Evolutionary conservation across 2,329 filamentous ascomycete species (phyloP), one percentile per base, ranked within the genome.

Genomic region (Monilinia vaccinii-corymbosi): DNA sequence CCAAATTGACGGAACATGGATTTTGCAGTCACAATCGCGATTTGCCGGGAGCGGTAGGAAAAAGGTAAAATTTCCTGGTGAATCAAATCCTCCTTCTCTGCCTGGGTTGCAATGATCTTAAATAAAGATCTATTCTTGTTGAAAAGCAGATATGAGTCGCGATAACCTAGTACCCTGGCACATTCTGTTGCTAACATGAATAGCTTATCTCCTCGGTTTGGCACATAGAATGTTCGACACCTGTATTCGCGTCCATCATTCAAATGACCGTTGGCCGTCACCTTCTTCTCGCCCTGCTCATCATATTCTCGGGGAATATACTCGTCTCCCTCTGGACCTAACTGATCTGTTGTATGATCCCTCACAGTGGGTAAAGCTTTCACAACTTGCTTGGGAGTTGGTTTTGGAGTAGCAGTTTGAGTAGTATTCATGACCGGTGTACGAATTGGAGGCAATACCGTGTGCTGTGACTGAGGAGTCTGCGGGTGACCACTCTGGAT

Each of bases 1-100:
- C 94, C 94, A 73, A 99, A 99, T 73, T 99, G 94, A 47, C 94
- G 86, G 75, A 97, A 99, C 94, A 99, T 99, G 68, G 93, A 97
- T 65, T 91, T 86, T 34, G 94, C 94, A 0, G 94, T 97, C 47
- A 99, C 94, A 64, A 99, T 97, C 56, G 94, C 94, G 67, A 99
- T 99, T 75, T 99, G 94, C 55, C 94, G 85, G n/a, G 94, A 99
- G 48, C 94, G 85, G 73, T 99, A 99, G 4, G 93, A 97, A 74
- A 97, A 99, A 0, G 94, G 94, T 23, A 99, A 78, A 61, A 97
- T 95, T 70, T 97, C 94, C 76, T 97, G 92, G 64, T 86, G 81
- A 52, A 99, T 96, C 18, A 99, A 79, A 70, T 97, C 91, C 73
- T 99, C 94, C 79, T 99, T 99, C 73, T 99, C 94, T 32, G 87